Evolutionary conservation across 2,329 filamentous ascomycete species (phyloP).

Genomic region (Colletotrichum echinochloae): DNA sequence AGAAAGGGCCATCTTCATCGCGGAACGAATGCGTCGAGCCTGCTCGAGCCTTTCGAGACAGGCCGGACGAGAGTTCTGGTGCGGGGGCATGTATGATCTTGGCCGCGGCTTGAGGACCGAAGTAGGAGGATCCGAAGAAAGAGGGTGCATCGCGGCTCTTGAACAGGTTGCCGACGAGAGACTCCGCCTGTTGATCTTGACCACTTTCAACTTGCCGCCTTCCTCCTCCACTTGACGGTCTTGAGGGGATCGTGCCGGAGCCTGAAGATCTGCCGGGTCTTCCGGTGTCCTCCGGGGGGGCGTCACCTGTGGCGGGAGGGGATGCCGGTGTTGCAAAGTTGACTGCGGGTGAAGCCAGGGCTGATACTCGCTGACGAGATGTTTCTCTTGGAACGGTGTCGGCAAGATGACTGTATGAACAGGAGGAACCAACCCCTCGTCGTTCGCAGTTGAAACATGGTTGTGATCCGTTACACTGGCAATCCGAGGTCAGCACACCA

Average conservation of each 20-base stretch:
- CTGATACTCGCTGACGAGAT: background rate
- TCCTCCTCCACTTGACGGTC: conserved; percentile 15
- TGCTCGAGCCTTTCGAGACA: conserved; percentile 42
- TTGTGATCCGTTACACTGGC: conserved; percentile 33
- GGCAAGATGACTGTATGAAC: conserved; percentile 29
- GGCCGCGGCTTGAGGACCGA: conserved; percentile 49
- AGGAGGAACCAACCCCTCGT: conserved; percentile 18
- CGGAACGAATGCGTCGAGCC: conserved; percentile 35
- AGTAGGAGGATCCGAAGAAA: conserved; percentile 49
- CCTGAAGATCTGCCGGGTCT: background rate
- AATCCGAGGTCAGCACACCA: background rate
- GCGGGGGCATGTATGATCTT: conserved; percentile 47
- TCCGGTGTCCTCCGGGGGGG: background rate
- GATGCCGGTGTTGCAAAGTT: conserved; percentile 23
- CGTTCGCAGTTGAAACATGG: conserved; percentile 38
- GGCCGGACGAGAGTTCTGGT: conserved; percentile 43
- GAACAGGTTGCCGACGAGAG: conserved; percentile 46
- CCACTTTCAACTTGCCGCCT: conserved; percentile 23
- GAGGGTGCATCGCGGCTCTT: conserved; percentile 48
- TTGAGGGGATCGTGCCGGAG: conserved; percentile 14
- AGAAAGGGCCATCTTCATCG: conserved; percentile 44
- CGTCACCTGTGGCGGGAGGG: background rate
- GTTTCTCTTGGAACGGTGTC: background rate
- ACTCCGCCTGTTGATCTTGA: conserved; percentile 27
- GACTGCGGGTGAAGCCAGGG: background rate